These are phyloP conservation scores for Crithidia bombi DNA, from an alignment of 208 protist genomes.

Conservation along the genomic window DNA sequence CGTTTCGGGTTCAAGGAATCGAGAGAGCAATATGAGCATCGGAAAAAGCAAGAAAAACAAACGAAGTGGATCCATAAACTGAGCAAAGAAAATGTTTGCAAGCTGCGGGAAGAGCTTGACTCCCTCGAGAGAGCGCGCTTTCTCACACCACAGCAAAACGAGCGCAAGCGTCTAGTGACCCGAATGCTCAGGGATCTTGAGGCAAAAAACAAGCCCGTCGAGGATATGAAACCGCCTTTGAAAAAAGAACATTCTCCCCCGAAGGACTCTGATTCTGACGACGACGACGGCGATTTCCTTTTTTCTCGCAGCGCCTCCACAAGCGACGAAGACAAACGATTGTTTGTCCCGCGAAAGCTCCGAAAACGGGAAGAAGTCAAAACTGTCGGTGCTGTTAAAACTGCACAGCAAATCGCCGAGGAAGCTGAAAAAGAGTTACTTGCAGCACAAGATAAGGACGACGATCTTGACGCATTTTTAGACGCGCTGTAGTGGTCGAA, in stretches of 20 bases:
- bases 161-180: conserved; percentile 65
- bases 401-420: conserved; percentile 33
- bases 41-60: conserved; percentile 50
- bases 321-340: conserved; percentile 24
- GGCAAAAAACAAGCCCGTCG: conserved; percentile 6
- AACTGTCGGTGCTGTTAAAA: not conserved
- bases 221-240: not conserved
- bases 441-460: conserved; percentile 22
- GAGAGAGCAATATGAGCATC: conserved; percentile 46
- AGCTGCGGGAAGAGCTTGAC: conserved; percentile 58
- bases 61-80: conserved; percentile 63
- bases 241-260: conserved; percentile 5
- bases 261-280: conserved; percentile 31
- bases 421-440: conserved; percentile 59
- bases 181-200: conserved; percentile 54
- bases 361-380: conserved; percentile 24
- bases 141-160: conserved; percentile 71
- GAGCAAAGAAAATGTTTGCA: conserved; percentile 48
- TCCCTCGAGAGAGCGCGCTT: conserved; percentile 58
- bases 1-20: conserved; percentile 65
- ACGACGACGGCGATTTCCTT: conserved; percentile 28
- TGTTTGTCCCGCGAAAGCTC: conserved; percentile 29
- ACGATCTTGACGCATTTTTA: conserved; percentile 65
- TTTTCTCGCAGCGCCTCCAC: not conserved
- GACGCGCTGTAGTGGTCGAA: conserved; percentile 51